phyloP scores from a whole-genome alignment of 1,284 basidiomycete species.

The Microbotryum violaceum region DNA sequence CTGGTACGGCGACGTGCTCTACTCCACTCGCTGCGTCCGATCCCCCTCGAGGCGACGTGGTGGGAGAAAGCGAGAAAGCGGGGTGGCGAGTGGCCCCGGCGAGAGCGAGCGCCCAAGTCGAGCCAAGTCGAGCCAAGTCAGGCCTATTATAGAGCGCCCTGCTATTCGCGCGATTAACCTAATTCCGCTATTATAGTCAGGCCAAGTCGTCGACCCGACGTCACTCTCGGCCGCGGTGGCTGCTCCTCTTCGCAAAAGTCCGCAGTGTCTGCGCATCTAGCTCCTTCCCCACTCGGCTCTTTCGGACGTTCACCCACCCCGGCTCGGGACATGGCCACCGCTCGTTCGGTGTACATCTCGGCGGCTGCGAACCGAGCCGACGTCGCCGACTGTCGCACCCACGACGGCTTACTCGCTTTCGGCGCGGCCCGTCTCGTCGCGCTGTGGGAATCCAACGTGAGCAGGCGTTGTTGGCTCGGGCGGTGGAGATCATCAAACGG shows the following conservation, averaged over 20 bases:
- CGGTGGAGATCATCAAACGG: no score
- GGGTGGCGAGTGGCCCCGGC: not conserved
- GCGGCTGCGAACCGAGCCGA: slow-evolving; percentile 70
- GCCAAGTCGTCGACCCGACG: no score
- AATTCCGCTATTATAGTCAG: no score
- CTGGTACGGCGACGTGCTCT: slow-evolving; percentile 50
- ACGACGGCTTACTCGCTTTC: slow-evolving; percentile 59
- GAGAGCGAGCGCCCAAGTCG: not conserved
- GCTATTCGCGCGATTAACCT: no score
- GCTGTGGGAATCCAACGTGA: slow-evolving; percentile 63
- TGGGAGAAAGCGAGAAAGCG: not conserved
- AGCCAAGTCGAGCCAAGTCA: no score
- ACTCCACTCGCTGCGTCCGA: slow-evolving; percentile 7
- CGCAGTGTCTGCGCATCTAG: no score
- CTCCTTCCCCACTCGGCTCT: no score
- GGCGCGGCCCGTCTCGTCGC: slow-evolving; percentile 68
- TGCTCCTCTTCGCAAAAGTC: no score
- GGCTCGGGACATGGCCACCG: no score
- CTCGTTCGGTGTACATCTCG: slow-evolving; percentile 54
- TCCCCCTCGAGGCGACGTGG: slow-evolving; percentile 4
- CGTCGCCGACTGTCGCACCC: slow-evolving; percentile 52
- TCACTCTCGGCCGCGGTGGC: no score
- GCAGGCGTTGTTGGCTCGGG: slow-evolving; percentile 27
- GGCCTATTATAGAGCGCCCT: no score
- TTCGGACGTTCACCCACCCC: no score